These are phyloP conservation scores for Xylariomycetidae sp. DNA, from an alignment of 2,329 filamentous ascomycete species.

Conservation along the genomic window DNA sequence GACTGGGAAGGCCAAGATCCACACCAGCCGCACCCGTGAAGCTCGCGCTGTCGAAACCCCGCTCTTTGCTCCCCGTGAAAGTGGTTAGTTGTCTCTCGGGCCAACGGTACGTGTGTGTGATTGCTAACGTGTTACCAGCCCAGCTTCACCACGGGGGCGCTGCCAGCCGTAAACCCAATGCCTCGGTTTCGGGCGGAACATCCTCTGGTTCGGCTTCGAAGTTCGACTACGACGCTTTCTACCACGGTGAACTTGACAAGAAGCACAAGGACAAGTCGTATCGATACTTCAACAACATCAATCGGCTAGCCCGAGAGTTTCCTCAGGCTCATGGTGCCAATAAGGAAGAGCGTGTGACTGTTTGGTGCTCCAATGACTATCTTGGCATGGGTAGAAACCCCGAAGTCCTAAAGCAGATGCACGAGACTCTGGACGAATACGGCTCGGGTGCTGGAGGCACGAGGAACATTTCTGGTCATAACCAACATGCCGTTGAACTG, in stretches of 20 bases:
- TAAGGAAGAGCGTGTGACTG: conserved; percentile 81
- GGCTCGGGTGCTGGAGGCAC: conserved; percentile 94
- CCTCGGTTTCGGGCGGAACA: conserved; percentile 19
- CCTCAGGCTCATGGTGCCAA: conserved; percentile 87
- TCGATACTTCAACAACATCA: conserved; percentile 99
- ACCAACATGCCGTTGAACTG: conserved; percentile 83
- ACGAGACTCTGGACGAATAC: conserved; percentile 89
- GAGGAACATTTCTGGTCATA: conserved; percentile 96
- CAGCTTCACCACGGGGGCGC: no score
- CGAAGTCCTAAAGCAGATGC: conserved; percentile 84
- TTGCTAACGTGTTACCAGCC: no score
- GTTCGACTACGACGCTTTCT: conserved; percentile 91
- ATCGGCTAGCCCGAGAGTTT: conserved; percentile 92
- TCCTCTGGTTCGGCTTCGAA: conserved; percentile 39
- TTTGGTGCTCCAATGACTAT: conserved; percentile 99
- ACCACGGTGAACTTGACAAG: conserved; percentile 84
- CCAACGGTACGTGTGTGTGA: neutral
- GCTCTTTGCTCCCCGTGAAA: conserved; percentile 42
- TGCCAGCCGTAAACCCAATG: conserved; percentile 24
- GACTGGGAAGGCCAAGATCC: conserved; percentile 67
- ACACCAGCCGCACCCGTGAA: conserved; percentile 73
- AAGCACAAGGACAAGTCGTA: conserved; percentile 99
- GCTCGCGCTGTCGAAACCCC: conserved; percentile 69
- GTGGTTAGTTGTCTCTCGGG: conserved; percentile 35
- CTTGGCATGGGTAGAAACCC: conserved; percentile 94